Conservation (phyloP, 768 basidiomycete genomes). For the Phlegmacium glaucopus region DNA sequence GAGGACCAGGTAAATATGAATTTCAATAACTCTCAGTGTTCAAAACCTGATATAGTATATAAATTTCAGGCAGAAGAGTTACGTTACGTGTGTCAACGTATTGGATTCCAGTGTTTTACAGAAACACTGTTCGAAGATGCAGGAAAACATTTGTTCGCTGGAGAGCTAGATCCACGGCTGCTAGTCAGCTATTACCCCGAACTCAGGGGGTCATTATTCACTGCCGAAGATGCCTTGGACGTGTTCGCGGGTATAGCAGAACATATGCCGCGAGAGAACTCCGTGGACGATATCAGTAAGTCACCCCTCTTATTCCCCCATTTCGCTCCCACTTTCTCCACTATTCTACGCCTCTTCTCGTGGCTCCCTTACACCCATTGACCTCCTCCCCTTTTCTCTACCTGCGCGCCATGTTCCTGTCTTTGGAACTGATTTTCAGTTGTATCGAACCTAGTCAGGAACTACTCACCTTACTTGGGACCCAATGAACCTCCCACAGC, state of each 20-base stretch:
- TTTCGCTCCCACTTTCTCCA: conserved; percentile 17
- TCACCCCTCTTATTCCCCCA: conserved; percentile 27
- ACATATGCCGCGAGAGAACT: conserved; percentile 63
- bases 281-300: conserved; percentile 87
- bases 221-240: conserved; percentile 51
- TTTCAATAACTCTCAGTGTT: neutral
- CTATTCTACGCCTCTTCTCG: conserved; percentile 9
- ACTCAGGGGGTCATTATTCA: conserved; percentile 64
- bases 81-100: conserved; percentile 74
- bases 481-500: conserved; percentile 70
- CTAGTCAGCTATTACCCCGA: conserved; percentile 79
- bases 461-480: conserved; percentile 84
- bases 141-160: conserved; percentile 70
- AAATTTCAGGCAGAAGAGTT: conserved; percentile 57
- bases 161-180: conserved; percentile 80
- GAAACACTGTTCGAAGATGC: conserved; percentile 87
- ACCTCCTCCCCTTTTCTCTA: conserved; percentile 17
- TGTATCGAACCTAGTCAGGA: conserved; percentile 84
- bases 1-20: conserved; percentile 47
- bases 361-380: conserved; percentile 20
- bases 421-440: conserved; percentile 76
- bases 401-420: conserved; percentile 32
- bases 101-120: conserved; percentile 74
- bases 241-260: conserved; percentile 75
- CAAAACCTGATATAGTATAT: neutral